phyloP scores from a whole-genome alignment of 345 rosid species.

The Rhizophora apiculata region DNA sequence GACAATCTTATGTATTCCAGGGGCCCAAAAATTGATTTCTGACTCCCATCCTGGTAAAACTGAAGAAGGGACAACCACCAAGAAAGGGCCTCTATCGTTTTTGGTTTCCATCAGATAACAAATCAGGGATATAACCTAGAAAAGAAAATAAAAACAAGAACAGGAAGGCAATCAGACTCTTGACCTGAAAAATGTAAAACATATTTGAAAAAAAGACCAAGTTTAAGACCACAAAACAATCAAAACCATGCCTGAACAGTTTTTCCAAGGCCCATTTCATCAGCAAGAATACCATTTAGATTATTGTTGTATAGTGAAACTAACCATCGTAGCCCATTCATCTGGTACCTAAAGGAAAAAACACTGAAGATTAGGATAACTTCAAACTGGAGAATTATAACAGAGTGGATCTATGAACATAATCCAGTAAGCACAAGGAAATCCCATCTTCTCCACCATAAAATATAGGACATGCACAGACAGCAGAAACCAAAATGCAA shows the following conservation, averaged over 20 bases:
- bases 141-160: neutral
- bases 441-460: neutral
- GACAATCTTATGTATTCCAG: constrained; percentile 62
- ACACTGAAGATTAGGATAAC: constrained; percentile 12
- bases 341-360: constrained; percentile 69
- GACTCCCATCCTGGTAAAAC: constrained; percentile 90
- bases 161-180: constrained; percentile 1
- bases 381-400: constrained; percentile 6
- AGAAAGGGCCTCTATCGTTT: constrained; percentile 89
- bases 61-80: constrained; percentile 91
- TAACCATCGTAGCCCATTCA: constrained; percentile 92
- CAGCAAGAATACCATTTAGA: constrained; percentile 91
- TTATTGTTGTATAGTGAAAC: constrained; percentile 85
- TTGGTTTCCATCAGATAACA: constrained; percentile 89
- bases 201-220: neutral
- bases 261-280: constrained; percentile 98
- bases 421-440: neutral
- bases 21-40: constrained; percentile 86
- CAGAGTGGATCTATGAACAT: neutral
- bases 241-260: constrained; percentile 70
- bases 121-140: constrained; percentile 71
- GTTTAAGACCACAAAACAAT: constrained; percentile 1
- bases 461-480: neutral
- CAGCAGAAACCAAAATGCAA: neutral
- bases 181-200: neutral